A percentile compares a stretch with the other conserved stretches of the same genome.
These are phyloP conservation scores for Phytophthora tubulina DNA, from an alignment of 352 stramenopile genomes.

Conservation along the genomic window DNA sequence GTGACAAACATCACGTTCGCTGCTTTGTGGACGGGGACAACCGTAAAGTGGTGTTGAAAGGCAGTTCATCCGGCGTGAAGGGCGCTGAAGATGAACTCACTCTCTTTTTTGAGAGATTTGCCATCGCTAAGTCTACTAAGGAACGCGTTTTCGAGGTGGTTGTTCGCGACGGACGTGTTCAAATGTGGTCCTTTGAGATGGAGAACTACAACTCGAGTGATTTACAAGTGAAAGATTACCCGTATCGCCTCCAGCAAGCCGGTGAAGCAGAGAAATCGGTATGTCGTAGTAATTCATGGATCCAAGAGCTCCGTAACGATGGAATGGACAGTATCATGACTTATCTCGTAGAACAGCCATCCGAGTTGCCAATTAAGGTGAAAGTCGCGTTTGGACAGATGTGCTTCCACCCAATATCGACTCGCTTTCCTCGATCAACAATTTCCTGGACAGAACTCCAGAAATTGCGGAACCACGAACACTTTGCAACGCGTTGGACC, in stretches of 20 bases:
- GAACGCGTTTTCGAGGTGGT: not conserved
- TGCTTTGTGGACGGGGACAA: not conserved
- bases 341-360: not conserved
- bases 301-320: not conserved
- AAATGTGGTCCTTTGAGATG: not conserved
- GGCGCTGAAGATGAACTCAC: not conserved
- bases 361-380: not conserved
- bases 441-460: not conserved
- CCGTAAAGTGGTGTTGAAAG: not conserved
- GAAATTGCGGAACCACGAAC: not conserved
- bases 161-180: not conserved
- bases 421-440: not conserved
- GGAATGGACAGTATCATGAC: not conserved
- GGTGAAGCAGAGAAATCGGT: not conserved
- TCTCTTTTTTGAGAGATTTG: not conserved
- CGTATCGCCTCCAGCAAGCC: not conserved
- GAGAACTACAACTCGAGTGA: not conserved
- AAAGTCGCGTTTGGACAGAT: not conserved
- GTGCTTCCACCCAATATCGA: not conserved
- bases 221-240: not conserved
- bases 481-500: not conserved
- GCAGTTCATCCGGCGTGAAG: not conserved
- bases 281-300: not conserved
- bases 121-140: not conserved
- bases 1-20: not conserved